Conservation (phyloP, 1,139 yeast species). For the Geotrichum fermentans region DNA sequence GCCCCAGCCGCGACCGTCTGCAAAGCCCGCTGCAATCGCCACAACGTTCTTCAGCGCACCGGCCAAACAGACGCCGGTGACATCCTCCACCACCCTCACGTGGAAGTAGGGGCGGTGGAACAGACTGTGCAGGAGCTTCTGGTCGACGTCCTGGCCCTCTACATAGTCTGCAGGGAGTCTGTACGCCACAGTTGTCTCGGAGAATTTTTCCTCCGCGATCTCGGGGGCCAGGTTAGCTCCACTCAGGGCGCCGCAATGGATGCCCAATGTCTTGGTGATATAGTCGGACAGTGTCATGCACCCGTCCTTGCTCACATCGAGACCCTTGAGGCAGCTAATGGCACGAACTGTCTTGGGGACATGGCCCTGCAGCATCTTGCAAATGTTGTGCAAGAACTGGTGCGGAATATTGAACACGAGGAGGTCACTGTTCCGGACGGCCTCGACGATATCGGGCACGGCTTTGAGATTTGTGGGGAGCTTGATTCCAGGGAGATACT, state of each 20-base stretch:
- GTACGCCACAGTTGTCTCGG: conserved; percentile 95
- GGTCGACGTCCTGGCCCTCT: conserved; percentile 70
- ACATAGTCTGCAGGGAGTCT: conserved; percentile 44
- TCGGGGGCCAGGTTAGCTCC: conserved; percentile 96
- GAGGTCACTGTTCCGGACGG: conserved; percentile 74
- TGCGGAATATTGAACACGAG: conserved; percentile 90
- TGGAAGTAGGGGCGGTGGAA: conserved; percentile 97
- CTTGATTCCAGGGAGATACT: conserved; percentile 70
- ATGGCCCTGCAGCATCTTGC: conserved; percentile 70
- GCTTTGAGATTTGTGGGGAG: conserved; percentile 80
- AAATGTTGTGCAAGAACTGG: conserved; percentile 59
- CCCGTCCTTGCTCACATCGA: conserved; percentile 74
- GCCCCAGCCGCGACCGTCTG: conserved; percentile 97
- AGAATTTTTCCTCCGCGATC: conserved; percentile 89
- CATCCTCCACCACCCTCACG: conserved; percentile 81
- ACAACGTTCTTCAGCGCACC: conserved; percentile 94
- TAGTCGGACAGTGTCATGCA: conserved; percentile 72
- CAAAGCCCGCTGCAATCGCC: conserved; percentile 91
- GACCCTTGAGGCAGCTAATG: conserved; percentile 88
- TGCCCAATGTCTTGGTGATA: conserved; percentile 69
- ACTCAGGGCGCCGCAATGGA: conserved; percentile 87
- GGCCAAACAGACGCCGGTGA: conserved; percentile 88
- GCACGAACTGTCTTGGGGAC: conserved; percentile 69
- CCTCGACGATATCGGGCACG: conserved; percentile 69
- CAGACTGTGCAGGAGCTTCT: conserved; percentile 58